These are phyloP conservation scores for Dalbergia cultrata DNA, from an alignment of 306 rosid genomes.

Conservation along the genomic window DNA sequence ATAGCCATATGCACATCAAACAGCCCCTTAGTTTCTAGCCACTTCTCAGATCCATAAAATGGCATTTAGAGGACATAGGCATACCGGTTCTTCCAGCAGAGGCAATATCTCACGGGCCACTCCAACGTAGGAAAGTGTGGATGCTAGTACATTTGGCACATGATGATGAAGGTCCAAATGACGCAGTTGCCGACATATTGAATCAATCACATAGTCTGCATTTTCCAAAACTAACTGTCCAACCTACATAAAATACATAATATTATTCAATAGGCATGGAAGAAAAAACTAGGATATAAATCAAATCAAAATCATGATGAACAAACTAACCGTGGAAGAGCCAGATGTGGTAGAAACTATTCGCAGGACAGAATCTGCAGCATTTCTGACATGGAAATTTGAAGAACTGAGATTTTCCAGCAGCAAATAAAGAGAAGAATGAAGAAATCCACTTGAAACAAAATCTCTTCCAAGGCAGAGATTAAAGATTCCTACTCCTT, in stretches of 20 bases:
- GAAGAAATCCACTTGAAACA: conserved; percentile 85
- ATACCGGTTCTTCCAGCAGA: conserved; percentile 91
- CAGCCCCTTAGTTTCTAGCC: no score
- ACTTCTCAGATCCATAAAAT: conserved; percentile 3
- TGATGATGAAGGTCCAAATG: conserved; percentile 87
- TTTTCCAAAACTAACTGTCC: conserved; percentile 79
- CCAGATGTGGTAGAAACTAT: conserved; percentile 72
- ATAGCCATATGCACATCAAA: no score
- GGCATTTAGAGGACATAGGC: conserved; percentile 27
- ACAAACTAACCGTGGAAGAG: conserved; percentile 68
- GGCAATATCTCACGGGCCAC: conserved; percentile 91
- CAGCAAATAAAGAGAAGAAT: conserved; percentile 89
- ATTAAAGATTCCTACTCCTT: conserved; percentile 86
- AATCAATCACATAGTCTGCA: conserved; percentile 96
- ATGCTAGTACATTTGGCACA: conserved; percentile 87
- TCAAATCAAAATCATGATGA: conserved; percentile 11
- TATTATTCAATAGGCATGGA: conserved; percentile 32
- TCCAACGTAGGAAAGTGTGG: conserved; percentile 90
- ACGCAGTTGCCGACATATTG: conserved; percentile 85
- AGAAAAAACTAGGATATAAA: conserved; percentile 14
- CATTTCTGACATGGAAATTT: conserved; percentile 71
- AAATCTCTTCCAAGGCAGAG: conserved; percentile 85
- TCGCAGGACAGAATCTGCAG: conserved; percentile 80
- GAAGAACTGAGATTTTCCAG: conserved; percentile 89
- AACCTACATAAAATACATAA: conserved; percentile 67